These are phyloP conservation scores for Calonectria hawksworthii DNA, from an alignment of 2,329 filamentous ascomycete species.

Conservation along the genomic window DNA sequence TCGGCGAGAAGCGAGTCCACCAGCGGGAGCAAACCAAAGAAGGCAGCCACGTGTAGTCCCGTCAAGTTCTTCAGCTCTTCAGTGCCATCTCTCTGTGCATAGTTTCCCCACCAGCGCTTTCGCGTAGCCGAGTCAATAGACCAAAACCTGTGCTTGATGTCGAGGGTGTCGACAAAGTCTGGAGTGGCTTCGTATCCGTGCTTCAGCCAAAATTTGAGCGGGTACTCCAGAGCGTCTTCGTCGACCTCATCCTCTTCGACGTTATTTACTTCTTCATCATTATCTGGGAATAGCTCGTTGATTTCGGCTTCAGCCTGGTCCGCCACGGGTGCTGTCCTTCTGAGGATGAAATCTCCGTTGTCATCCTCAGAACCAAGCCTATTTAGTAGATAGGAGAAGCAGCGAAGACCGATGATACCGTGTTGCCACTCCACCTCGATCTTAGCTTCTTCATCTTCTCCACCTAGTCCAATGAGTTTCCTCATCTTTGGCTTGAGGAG, in stretches of 20 bases:
- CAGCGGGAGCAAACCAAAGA: conserved; percentile 17
- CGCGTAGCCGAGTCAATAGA: conserved; percentile 13
- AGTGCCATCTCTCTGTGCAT: conserved; percentile 9
- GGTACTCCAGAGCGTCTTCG: conserved; percentile 16
- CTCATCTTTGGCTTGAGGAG: conserved; percentile 18
- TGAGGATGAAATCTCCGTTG: conserved; percentile 8
- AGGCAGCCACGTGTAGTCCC: conserved; percentile 19
- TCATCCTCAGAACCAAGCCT: conserved; percentile 21
- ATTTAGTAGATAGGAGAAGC: conserved; percentile 27
- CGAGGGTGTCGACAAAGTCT: conserved; percentile 25
- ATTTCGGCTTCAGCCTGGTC: conserved; percentile 26
- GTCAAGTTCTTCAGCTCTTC: conserved; percentile 26
- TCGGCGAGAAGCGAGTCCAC: conserved; percentile 13
- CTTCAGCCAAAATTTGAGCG: conserved; percentile 28
- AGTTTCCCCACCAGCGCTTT: conserved; percentile 24
- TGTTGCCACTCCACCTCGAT: conserved; percentile 30
- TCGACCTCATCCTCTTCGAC: conserved; percentile 18
- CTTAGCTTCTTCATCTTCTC: conserved; percentile 22
- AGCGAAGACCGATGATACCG: conserved; percentile 29
- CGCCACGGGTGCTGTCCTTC: background rate
- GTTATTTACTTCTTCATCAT: conserved; percentile 10
- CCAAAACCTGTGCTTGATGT: conserved; percentile 22
- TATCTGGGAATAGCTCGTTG: conserved; percentile 23
- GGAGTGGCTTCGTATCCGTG: conserved; percentile 20
- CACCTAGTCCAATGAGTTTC: conserved; percentile 19